Percentiles rank a stretch among this genome's conserved stretches.
Evolutionary conservation across 179 eudicot species (phyloP).

Genomic region (Spergularia azorica): DNA sequence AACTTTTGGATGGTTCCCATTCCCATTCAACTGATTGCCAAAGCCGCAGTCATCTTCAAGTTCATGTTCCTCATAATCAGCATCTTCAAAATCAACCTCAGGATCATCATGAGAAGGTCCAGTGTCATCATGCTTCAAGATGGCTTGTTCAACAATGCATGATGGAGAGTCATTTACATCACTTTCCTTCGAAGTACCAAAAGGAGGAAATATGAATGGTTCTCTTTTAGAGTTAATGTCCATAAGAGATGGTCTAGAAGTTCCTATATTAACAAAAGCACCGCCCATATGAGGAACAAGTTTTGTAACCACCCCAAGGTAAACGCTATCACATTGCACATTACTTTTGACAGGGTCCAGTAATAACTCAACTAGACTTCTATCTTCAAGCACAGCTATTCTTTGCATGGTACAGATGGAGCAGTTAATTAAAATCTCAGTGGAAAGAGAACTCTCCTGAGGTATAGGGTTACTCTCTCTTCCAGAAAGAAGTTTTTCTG

Average conservation of each 20-base stretch:
- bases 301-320: constrained; percentile 74
- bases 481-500: constrained; percentile 47
- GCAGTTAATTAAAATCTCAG: constrained; percentile 81
- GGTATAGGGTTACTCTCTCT: constrained; percentile 39
- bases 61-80: constrained; percentile 61
- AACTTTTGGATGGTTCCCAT: constrained; percentile 30
- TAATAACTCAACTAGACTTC: constrained; percentile 75
- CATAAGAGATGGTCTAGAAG: constrained; percentile 75
- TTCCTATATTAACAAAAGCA: constrained; percentile 93
- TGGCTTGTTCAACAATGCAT: constrained; percentile 30
- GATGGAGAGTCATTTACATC: constrained; percentile 35
- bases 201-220: constrained; percentile 78
- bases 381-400: constrained; percentile 91
- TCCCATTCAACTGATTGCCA: constrained; percentile 29
- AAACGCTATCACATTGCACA: constrained; percentile 90
- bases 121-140: constrained; percentile 42
- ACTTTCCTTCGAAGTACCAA: constrained; percentile 45
- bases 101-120: constrained; percentile 53
- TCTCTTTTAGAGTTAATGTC: constrained; percentile 59
- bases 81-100: constrained; percentile 51
- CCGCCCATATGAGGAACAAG: constrained; percentile 97
- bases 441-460: constrained; percentile 47
- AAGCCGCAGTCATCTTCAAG: constrained; percentile 40
- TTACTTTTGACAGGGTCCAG: constrained; percentile 84
- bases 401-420: constrained; percentile 95